Conservation (phyloP, 2,329 filamentous ascomycete species). For the Pseudogymnoascus sp. region DNA sequence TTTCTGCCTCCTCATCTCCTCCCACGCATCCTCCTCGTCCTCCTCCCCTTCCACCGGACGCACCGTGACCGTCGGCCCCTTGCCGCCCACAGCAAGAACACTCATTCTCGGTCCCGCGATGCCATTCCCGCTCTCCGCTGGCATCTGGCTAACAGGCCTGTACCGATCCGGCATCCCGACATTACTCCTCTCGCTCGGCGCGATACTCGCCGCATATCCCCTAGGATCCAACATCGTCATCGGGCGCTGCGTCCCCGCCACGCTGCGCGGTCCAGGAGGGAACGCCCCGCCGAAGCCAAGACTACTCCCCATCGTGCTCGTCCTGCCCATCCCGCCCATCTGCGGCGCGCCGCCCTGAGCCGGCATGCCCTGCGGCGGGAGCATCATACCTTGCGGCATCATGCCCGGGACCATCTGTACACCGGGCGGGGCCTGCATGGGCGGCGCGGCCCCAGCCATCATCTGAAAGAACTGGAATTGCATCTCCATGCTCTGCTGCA, state of each 20-base stretch:
- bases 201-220: constrained; percentile 82
- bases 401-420: constrained; percentile 1
- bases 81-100: constrained; percentile 24
- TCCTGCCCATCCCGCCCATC: background rate
- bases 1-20: constrained; percentile 60
- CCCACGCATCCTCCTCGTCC: constrained; percentile 61
- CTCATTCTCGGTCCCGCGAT: constrained; percentile 38
- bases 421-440: background rate
- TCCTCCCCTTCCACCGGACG: constrained; percentile 29
- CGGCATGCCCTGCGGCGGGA: background rate
- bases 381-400: constrained; percentile 18
- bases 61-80: constrained; percentile 19
- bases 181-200: constrained; percentile 91
- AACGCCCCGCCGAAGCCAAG: background rate
- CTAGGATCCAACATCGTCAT: background rate
- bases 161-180: constrained; percentile 84
- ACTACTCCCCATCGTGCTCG: background rate
- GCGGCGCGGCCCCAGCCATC: constrained; percentile 41
- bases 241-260: constrained; percentile 40
- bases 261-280: constrained; percentile 52
- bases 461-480: constrained; percentile 93
- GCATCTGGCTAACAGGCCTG: constrained; percentile 70
- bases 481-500: constrained; percentile 85
- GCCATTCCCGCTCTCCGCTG: constrained; percentile 27
- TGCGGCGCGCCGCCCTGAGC: background rate